Conservation (phyloP, 495 filamentous ascomycete genomes). For the Penicillium angulare region DNA sequence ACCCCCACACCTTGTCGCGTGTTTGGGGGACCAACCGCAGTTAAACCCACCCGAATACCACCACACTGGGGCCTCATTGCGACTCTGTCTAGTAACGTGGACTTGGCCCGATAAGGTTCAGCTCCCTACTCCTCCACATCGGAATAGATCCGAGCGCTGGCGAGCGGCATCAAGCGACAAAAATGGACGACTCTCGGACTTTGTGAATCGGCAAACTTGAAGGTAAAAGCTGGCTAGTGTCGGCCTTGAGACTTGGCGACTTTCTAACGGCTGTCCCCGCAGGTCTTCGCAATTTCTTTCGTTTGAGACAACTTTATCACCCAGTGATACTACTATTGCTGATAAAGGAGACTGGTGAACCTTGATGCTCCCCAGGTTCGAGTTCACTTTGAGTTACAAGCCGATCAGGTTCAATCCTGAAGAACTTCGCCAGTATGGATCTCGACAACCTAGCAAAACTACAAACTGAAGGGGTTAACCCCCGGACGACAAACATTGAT, state of each 20-base stretch:
- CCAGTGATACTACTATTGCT: not conserved
- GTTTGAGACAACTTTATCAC: too few species aligned
- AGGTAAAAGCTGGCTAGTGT: conserved; percentile 4
- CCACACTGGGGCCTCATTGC: conserved; percentile 1
- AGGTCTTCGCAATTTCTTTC: too few species aligned
- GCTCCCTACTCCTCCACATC: not conserved
- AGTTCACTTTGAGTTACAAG: too few species aligned
- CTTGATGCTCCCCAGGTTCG: too few species aligned
- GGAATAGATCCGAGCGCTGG: not conserved
- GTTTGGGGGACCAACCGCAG: conserved; percentile 5
- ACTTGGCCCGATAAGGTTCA: too few species aligned
- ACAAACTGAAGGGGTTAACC: conserved; percentile 38
- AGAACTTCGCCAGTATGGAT: conserved; percentile 17
- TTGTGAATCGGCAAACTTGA: too few species aligned
- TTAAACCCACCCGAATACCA: conserved; percentile 4
- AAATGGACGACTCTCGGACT: too few species aligned
- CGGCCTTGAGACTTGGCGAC: not conserved
- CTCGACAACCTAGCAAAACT: conserved; percentile 24
- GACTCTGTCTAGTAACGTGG: conserved; percentile 15
- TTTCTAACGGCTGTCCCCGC: not conserved
- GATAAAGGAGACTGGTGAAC: not conserved
- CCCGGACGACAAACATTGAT: conserved; percentile 30
- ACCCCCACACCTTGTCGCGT: conserved; percentile 10
- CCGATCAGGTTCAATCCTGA: too few species aligned
- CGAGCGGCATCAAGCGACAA: too few species aligned